These are phyloP conservation scores for Chlamydomonas eustigma DNA, from an alignment of 139 green algal species.

Conservation along the genomic window DNA sequence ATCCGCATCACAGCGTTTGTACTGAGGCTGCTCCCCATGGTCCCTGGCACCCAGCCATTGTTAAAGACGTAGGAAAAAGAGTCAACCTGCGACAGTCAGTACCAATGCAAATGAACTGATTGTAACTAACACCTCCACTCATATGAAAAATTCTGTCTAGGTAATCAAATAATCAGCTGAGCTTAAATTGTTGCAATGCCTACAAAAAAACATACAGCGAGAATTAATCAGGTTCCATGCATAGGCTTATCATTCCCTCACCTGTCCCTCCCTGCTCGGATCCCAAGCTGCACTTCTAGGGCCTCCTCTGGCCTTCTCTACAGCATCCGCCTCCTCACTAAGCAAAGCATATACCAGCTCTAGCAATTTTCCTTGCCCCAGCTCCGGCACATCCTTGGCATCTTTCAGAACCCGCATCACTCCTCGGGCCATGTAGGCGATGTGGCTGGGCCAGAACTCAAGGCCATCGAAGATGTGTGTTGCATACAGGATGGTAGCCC, in stretches of 20 bases:
- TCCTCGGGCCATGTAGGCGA: slow-evolving; percentile 82
- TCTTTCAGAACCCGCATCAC: slow-evolving; percentile 36
- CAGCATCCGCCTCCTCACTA: slow-evolving; percentile 8
- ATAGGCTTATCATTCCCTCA: too few relatives aligned
- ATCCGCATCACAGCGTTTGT: slow-evolving; percentile 80
- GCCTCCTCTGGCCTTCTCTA: slow-evolving; percentile 24
- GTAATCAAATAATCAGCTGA: too few relatives aligned
- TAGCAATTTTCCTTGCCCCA: slow-evolving; percentile 35
- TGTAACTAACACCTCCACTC: too few relatives aligned
- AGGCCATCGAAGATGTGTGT: slow-evolving; percentile 99
- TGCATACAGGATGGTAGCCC: slow-evolving; percentile 86
- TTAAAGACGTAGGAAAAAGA: slow-evolving; percentile 63
- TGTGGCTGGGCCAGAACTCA: slow-evolving; percentile 88
- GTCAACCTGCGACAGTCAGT: background rate
- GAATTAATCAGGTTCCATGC: too few relatives aligned
- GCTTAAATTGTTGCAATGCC: too few relatives aligned
- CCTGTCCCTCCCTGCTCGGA: slow-evolving; percentile 30
- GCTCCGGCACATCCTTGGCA: slow-evolving; percentile 45
- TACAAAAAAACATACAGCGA: too few relatives aligned
- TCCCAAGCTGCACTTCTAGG: slow-evolving; percentile 33
- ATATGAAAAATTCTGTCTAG: too few relatives aligned
- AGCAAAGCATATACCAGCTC: slow-evolving; percentile 35
- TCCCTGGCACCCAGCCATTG: slow-evolving; percentile 76
- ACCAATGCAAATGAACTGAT: too few relatives aligned
- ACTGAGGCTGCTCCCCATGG: slow-evolving; percentile 57